Evolutionary conservation across 306 rosid species (phyloP), one percentile per base, ranked within the genome.

Genomic region (Lablab purpureus): DNA sequence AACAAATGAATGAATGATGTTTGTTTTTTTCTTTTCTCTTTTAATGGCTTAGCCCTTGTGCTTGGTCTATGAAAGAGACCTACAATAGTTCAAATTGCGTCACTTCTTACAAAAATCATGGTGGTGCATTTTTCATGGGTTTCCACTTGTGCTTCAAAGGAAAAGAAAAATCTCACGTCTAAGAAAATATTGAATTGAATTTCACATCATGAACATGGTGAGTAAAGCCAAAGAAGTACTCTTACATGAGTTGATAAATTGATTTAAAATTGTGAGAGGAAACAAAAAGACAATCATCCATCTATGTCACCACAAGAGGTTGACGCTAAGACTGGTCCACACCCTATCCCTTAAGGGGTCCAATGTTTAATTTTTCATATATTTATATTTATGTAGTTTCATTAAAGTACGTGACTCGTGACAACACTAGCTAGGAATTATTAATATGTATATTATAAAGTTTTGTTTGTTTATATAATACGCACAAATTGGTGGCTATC

Each of bases 371-470:
- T 72, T 2, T 43, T 43, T 10, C 12, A 43, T 43, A 43, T 43
- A 43, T 41, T 10, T 41, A 27, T 15, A 72, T 65, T 40, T 9
- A 10, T 64, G 40, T 78, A 59, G 66, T 64, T 84, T 77, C 52
- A 81, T 76, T 56, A 75, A 81, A 80, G 90, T 75, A 83, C 83
- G 84, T 88, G 90, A 89, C 81, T 19, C 73, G 79, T 83, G 89
- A 83, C 84, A 78, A 76, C 82, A 76, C 79, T 58, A 60, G 4
- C 62, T 25, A 56, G 10, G 25, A 22, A 60, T 75, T 71, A 36
- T 47, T 7, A 6, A 37, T 37, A 37, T 30, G 8, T 37, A 59
- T 73, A 18, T 5, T 13, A 77, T 71, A 58, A 69, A 41, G 71
- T 56, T 40, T 40, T 40, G 45, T 40, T 40, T 59, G 54, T 68